Percentiles rank a stretch among this genome's conserved stretches.
Conservation (phyloP, 805 yeast genomes). For the Metschnikowia arizonensis region DNA sequence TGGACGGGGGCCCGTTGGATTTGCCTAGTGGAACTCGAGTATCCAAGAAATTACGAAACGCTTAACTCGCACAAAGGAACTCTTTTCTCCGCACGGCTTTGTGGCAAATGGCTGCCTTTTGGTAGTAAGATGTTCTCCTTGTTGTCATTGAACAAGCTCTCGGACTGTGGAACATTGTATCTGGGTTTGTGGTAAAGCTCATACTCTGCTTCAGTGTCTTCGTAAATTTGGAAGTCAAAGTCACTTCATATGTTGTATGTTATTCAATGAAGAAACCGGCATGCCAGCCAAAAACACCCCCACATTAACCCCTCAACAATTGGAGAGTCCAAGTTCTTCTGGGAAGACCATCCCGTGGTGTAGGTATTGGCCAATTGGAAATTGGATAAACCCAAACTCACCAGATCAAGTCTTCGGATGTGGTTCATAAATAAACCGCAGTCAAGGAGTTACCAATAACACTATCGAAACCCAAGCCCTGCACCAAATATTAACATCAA, state of each 20-base stretch:
- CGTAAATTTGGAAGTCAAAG: conserved; percentile 17
- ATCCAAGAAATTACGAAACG: conserved; percentile 31
- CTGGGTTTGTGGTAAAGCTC: conserved; percentile 13
- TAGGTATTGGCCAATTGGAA: conserved; percentile 95
- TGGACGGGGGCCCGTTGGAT: conserved; percentile 13
- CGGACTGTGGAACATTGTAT: background rate
- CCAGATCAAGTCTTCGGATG: conserved; percentile 89
- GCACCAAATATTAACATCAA: conserved; percentile 87
- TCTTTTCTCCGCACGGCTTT: conserved; percentile 16
- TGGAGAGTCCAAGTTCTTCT: conserved; percentile 97
- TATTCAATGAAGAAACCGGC: conserved; percentile 96
- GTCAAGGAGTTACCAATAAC: conserved; percentile 93
- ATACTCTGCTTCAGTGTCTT: conserved; percentile 16
- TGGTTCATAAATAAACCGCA: conserved; percentile 98
- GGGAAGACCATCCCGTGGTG: conserved; percentile 96
- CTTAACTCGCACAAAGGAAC: conserved; percentile 27
- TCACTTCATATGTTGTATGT: too few species aligned
- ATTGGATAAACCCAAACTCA: conserved; percentile 92
- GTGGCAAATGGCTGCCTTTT: conserved; percentile 15
- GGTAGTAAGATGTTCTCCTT: conserved; percentile 43
- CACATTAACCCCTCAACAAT: conserved; percentile 92
- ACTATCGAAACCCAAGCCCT: conserved; percentile 71
- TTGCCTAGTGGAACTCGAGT: conserved; percentile 12
- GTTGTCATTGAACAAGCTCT: conserved; percentile 24
- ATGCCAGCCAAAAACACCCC: conserved; percentile 92